A percentile compares a stretch with the other conserved stretches of the same genome.
These are phyloP conservation scores for Sicyos baderoa DNA, from an alignment of 306 rosid species.

Conservation along the genomic window DNA sequence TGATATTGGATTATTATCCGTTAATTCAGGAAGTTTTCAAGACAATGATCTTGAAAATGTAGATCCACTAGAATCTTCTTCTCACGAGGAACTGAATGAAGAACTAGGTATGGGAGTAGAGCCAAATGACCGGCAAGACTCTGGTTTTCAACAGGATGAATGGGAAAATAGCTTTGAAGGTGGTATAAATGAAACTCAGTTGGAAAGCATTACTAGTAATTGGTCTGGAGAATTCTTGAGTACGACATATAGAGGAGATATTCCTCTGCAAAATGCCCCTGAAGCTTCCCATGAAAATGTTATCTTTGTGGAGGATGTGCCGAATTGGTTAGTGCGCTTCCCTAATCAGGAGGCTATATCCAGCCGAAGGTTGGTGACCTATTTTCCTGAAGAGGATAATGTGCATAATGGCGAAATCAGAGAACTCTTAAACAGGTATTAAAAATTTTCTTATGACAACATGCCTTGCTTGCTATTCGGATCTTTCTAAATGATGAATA, in stretches of 20 bases:
- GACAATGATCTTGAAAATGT: slow-evolving; percentile 27
- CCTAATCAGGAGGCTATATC: slow-evolving; percentile 55
- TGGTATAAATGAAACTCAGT: slow-evolving; percentile 41
- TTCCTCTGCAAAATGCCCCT: slow-evolving; percentile 46
- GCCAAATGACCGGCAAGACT: slow-evolving; percentile 39
- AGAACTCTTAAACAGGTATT: slow-evolving; percentile 81
- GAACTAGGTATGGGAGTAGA: slow-evolving; percentile 45
- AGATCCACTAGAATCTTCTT: slow-evolving; percentile 36
- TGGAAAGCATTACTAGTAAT: slow-evolving; percentile 36
- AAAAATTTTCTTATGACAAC: neutral
- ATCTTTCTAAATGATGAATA: slow-evolving; percentile 17
- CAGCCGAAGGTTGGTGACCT: slow-evolving; percentile 48
- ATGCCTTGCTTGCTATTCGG: neutral
- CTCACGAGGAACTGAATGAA: slow-evolving; percentile 39
- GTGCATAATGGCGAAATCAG: slow-evolving; percentile 79
- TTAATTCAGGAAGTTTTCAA: slow-evolving; percentile 24
- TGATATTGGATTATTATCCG: slow-evolving; percentile 28
- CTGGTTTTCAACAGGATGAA: slow-evolving; percentile 30
- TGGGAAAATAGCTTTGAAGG: slow-evolving; percentile 37
- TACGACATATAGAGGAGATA: slow-evolving; percentile 46
- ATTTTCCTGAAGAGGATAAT: slow-evolving; percentile 76
- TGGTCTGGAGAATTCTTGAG: slow-evolving; percentile 55
- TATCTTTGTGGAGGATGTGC: slow-evolving; percentile 75
- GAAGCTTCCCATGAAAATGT: slow-evolving; percentile 70
- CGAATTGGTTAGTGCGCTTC: slow-evolving; percentile 75